Conservation (phyloP, 2,329 filamentous ascomycete genomes). For the Colletotrichum eremochloae region DNA sequence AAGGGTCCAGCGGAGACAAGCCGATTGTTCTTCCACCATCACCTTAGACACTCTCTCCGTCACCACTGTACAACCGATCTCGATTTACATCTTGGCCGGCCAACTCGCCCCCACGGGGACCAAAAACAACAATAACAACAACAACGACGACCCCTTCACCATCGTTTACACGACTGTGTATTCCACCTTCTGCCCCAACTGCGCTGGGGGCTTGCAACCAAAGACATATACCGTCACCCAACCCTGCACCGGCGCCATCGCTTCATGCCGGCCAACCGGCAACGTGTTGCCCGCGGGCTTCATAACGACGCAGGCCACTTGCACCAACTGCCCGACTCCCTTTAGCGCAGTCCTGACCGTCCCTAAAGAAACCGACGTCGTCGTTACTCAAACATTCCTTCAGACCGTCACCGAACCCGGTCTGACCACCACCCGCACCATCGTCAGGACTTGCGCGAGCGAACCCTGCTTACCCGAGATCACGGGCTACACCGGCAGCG, state of each 20-base stretch:
- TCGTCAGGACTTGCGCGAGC: conserved; percentile 26
- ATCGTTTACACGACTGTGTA: conserved; percentile 36
- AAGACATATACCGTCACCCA: conserved; percentile 41
- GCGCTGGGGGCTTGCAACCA: conserved; percentile 17
- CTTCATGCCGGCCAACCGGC: conserved; percentile 25
- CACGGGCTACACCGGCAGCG: conserved; percentile 12
- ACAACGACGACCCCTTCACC: conserved; percentile 26
- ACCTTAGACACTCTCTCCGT: conserved; percentile 36
- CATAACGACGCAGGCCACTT: conserved; percentile 32
- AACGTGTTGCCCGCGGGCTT: conserved; percentile 30
- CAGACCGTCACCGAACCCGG: conserved; percentile 19
- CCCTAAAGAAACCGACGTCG: conserved; percentile 18
- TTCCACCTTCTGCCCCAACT: conserved; percentile 32
- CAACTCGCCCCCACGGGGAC: conserved; percentile 19
- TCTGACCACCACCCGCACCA: conserved; percentile 24
- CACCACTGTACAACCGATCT: conserved; percentile 38
- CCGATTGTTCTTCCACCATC: conserved; percentile 27
- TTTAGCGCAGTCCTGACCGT: conserved; percentile 35
- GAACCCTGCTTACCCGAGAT: conserved; percentile 22
- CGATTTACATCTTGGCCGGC: conserved; percentile 31
- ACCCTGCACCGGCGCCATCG: conserved; percentile 33
- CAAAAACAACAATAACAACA: conserved; percentile 15
- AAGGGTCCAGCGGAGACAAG: conserved; percentile 30
- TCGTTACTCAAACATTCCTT: conserved; percentile 23
- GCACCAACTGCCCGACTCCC: conserved; percentile 29